These are phyloP conservation scores for Citrus mangshanensis DNA, from an alignment of 345 rosid species.

Conservation along the genomic window DNA sequence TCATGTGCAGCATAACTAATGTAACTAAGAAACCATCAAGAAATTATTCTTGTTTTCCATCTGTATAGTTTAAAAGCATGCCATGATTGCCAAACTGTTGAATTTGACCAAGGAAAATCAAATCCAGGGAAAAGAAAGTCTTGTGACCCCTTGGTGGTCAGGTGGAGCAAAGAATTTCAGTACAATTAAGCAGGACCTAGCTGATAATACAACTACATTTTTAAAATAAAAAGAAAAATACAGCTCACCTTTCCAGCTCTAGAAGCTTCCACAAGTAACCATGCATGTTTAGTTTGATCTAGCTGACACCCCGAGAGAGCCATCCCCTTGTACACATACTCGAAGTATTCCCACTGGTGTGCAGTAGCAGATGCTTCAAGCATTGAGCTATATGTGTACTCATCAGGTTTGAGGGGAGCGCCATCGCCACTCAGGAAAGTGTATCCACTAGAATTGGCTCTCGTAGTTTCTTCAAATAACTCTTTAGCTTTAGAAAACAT, in stretches of 20 bases:
- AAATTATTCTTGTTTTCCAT: background rate
- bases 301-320: slow-evolving; percentile 59
- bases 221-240: slow-evolving; percentile 7
- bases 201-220: background rate
- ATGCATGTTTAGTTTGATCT: slow-evolving; percentile 61
- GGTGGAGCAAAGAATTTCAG: background rate
- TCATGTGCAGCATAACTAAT: background rate
- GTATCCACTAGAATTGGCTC: slow-evolving; percentile 14
- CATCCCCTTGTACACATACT: slow-evolving; percentile 80
- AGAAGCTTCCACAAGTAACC: slow-evolving; percentile 68
- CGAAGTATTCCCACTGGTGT: slow-evolving; percentile 91
- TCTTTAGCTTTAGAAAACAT: slow-evolving; percentile 79
- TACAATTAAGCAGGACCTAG: background rate
- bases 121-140: background rate
- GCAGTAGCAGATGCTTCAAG: slow-evolving; percentile 83
- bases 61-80: background rate
- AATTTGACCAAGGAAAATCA: background rate
- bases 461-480: slow-evolving; percentile 61
- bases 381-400: slow-evolving; percentile 74
- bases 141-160: background rate
- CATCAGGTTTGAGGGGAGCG: slow-evolving; percentile 46
- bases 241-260: slow-evolving; percentile 78
- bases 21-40: background rate
- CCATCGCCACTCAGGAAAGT: slow-evolving; percentile 10
- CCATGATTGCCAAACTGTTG: background rate